These are phyloP conservation scores for Gossypium arboreum DNA, from an alignment of 345 rosid genomes.

Conservation along the genomic window DNA sequence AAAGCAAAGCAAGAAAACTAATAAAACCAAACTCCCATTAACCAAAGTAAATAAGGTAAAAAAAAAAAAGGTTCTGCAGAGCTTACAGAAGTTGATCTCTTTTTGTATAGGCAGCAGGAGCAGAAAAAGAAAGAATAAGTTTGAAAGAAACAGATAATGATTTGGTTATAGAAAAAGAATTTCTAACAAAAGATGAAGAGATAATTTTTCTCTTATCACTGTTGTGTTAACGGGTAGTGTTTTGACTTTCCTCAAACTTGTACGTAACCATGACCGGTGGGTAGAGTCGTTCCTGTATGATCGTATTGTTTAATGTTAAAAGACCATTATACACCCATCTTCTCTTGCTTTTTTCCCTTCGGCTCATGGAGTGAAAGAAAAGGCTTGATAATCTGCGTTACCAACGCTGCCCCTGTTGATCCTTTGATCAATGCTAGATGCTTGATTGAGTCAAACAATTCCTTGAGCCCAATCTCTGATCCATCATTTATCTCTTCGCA, in stretches of 20 bases:
- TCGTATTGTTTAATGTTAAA: neutral
- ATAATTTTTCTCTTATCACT: neutral
- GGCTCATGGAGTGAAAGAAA: too few species aligned
- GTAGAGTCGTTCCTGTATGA: conserved; percentile 11
- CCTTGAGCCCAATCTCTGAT: too few species aligned
- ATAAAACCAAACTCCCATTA: neutral
- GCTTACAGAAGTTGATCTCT: conserved; percentile 13
- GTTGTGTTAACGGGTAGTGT: neutral
- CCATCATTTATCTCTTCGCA: too few species aligned
- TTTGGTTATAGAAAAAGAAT: neutral
- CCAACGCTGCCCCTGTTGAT: too few species aligned
- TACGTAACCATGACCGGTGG: conserved; percentile 27
- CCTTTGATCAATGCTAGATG: too few species aligned
- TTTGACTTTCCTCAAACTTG: conserved; percentile 11
- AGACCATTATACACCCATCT: conserved; percentile 9
- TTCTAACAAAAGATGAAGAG: conserved; percentile 6
- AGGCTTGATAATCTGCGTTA: too few species aligned
- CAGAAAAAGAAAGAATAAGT: neutral
- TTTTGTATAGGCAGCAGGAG: neutral
- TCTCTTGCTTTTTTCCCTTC: neutral
- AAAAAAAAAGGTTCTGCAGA: neutral
- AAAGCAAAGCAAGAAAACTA: neutral
- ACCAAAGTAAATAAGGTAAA: neutral
- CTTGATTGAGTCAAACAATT: too few species aligned
- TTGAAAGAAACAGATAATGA: conserved; percentile 2